phyloP scores from a whole-genome alignment of 176 grass and related monocot species.

The Triticum timopheevii region DNA sequence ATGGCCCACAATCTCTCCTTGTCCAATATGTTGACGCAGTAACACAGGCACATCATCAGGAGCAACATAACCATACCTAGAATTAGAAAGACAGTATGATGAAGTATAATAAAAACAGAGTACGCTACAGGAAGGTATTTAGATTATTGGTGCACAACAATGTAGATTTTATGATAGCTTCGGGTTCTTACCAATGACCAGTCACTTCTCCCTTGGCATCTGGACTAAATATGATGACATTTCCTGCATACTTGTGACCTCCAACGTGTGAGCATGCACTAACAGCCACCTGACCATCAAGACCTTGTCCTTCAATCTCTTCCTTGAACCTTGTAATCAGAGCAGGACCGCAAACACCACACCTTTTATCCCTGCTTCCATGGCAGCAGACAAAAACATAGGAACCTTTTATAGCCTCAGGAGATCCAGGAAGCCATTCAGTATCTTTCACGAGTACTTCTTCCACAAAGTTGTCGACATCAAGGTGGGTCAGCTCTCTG shows the following conservation, averaged over 20 bases:
- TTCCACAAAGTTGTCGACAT: constrained; percentile 88
- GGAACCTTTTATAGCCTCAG: constrained; percentile 63
- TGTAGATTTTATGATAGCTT: neutral
- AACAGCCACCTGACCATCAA: constrained; percentile 65
- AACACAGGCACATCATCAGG: constrained; percentile 88
- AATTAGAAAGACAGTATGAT: constrained; percentile 36
- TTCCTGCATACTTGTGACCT: constrained; percentile 97
- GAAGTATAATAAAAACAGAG: neutral
- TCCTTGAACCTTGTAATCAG: constrained; percentile 81
- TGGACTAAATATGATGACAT: constrained; percentile 82
- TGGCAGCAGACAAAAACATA: constrained; percentile 93
- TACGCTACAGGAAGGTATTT: neutral
- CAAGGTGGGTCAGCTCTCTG: constrained; percentile 82
- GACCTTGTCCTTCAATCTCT: constrained; percentile 59
- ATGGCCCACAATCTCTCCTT: constrained; percentile 77
- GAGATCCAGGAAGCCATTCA: constrained; percentile 76
- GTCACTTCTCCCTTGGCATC: constrained; percentile 59
- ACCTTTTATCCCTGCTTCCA: constrained; percentile 87
- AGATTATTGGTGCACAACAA: neutral
- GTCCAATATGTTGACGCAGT: constrained; percentile 75
- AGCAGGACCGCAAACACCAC: constrained; percentile 85
- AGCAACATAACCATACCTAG: constrained; percentile 97
- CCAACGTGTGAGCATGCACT: constrained; percentile 91
- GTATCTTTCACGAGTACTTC: constrained; percentile 86
- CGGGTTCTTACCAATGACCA: constrained; percentile 88